These are phyloP conservation scores for Xylaria polymorpha DNA, from an alignment of 2,329 filamentous ascomycete genomes.

Conservation along the genomic window DNA sequence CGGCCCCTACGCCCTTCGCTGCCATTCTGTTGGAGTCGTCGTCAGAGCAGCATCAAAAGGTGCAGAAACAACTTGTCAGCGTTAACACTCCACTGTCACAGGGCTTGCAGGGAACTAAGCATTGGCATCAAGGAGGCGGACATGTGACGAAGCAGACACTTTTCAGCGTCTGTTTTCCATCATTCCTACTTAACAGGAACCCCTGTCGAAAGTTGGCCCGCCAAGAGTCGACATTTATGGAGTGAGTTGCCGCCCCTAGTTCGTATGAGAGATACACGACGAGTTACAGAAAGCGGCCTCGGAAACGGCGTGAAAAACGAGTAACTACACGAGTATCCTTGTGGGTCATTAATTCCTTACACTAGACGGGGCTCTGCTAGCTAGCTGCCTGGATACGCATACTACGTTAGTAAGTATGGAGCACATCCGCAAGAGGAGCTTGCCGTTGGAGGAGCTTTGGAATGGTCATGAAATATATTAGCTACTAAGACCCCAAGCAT, in stretches of 20 bases:
- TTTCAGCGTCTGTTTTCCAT: conserved; percentile 32
- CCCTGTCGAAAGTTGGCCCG: conserved; percentile 34
- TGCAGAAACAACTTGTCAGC: conserved; percentile 19
- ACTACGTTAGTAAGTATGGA: conserved; percentile 37
- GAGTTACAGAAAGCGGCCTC: conserved; percentile 24
- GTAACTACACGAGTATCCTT: conserved; percentile 24
- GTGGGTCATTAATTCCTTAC: conserved; percentile 26
- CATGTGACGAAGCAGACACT: conserved; percentile 31
- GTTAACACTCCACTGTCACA: conserved; percentile 28
- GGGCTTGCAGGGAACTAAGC: conserved; percentile 20
- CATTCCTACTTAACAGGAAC: conserved; percentile 35
- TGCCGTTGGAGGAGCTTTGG: conserved; percentile 31
- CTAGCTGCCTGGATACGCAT: conserved; percentile 26
- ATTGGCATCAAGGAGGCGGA: conserved; percentile 27
- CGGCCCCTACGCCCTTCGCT: background rate
- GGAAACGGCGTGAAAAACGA: conserved; percentile 14
- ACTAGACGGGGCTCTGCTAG: conserved; percentile 24
- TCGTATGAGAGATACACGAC: conserved; percentile 21
- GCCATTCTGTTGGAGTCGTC: too few relatives aligned
- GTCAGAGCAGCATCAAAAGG: background rate
- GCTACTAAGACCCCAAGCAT: conserved; percentile 28
- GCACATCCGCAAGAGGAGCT: conserved; percentile 28
- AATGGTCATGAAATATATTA: conserved; percentile 35
- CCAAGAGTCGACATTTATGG: conserved; percentile 38
- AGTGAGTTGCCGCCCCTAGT: conserved; percentile 27